Evolutionary conservation across 441 rosid species (phyloP).

Genomic region (Euphorbia celastroides): DNA sequence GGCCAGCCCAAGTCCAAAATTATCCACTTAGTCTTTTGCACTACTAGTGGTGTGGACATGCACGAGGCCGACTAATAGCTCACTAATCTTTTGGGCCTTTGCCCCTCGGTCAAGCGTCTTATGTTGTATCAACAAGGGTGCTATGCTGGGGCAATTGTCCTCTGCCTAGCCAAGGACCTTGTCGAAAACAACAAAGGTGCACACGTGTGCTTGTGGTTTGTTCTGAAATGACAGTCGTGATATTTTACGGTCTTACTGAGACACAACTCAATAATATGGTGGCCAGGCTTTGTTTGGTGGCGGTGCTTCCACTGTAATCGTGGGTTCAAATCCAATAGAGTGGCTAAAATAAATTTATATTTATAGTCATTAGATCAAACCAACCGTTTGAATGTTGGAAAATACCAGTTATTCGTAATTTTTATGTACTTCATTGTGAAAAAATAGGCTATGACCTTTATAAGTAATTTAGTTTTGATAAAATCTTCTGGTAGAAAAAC

Average conservation of each 20-base stretch:
- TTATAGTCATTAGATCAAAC: no score
- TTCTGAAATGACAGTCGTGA: slow-evolving; percentile 29
- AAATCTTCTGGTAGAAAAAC: slow-evolving; percentile 23
- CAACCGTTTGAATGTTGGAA: no score
- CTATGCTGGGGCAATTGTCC: slow-evolving; percentile 34
- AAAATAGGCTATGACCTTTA: no score
- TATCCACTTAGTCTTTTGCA: slow-evolving; percentile 47
- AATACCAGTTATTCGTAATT: no score
- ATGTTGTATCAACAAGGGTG: slow-evolving; percentile 53
- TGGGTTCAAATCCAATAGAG: slow-evolving; percentile 30
- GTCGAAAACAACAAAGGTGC: slow-evolving; percentile 48
- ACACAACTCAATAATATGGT: slow-evolving; percentile 35
- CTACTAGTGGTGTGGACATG: slow-evolving; percentile 42
- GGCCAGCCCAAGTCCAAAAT: slow-evolving; percentile 46
- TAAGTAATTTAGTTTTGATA: no score
- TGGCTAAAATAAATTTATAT: neutral
- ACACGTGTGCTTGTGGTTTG: slow-evolving; percentile 35
- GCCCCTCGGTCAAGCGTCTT: slow-evolving; percentile 37
- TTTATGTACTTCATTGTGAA: no score
- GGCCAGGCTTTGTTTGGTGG: slow-evolving; percentile 42
- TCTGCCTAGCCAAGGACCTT: slow-evolving; percentile 41
- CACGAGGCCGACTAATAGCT: slow-evolving; percentile 45
- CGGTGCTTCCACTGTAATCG: slow-evolving; percentile 37
- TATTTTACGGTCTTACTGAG: slow-evolving; percentile 44
- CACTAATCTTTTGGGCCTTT: slow-evolving; percentile 39